These are phyloP conservation scores for Leptographium flavum DNA, from an alignment of 2,329 filamentous ascomycete species.

Conservation along the genomic window DNA sequence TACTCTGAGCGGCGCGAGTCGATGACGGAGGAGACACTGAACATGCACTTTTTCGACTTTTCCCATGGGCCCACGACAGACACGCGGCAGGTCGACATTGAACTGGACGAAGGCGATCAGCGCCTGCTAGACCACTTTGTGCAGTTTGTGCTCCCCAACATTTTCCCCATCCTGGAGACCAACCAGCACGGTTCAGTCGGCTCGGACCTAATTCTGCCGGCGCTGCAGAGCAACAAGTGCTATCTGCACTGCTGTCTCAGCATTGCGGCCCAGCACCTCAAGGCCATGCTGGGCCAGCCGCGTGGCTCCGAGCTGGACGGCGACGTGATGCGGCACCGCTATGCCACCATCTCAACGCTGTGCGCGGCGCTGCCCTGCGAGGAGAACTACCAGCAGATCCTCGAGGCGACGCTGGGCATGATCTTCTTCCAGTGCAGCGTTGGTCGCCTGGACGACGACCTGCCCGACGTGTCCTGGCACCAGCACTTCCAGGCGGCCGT, in stretches of 20 bases:
- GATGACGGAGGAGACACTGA: slow-evolving; percentile 48
- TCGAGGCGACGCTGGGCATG: slow-evolving; percentile 86
- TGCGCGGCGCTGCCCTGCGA: slow-evolving; percentile 71
- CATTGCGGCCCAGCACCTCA: slow-evolving; percentile 83
- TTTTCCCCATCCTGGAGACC: slow-evolving; percentile 84
- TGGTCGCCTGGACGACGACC: slow-evolving; percentile 66
- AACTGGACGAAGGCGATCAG: slow-evolving; percentile 79
- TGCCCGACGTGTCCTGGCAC: slow-evolving; percentile 91
- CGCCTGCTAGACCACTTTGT: slow-evolving; percentile 83
- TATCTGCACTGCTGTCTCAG: slow-evolving; percentile 94
- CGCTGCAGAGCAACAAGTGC: slow-evolving; percentile 78
- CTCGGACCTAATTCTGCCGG: slow-evolving; percentile 71
- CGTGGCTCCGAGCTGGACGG: slow-evolving; percentile 63
- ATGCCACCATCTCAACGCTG: slow-evolving; percentile 71
- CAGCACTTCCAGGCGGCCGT: slow-evolving; percentile 90
- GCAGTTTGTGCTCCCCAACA: slow-evolving; percentile 68
- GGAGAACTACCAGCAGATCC: slow-evolving; percentile 70
- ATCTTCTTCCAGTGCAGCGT: slow-evolving; percentile 95
- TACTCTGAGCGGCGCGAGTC: slow-evolving; percentile 57
- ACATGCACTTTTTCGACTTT: slow-evolving; percentile 75
- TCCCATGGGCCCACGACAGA: slow-evolving; percentile 36
- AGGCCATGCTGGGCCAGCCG: slow-evolving; percentile 48
- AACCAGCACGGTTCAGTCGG: slow-evolving; percentile 75
- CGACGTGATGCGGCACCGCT: slow-evolving; percentile 86
- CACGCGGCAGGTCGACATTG: slow-evolving; percentile 42